phyloP scores from a whole-genome alignment of 169 alveolate genomes.

The Ichthyophthirius multifiliis region DNA sequence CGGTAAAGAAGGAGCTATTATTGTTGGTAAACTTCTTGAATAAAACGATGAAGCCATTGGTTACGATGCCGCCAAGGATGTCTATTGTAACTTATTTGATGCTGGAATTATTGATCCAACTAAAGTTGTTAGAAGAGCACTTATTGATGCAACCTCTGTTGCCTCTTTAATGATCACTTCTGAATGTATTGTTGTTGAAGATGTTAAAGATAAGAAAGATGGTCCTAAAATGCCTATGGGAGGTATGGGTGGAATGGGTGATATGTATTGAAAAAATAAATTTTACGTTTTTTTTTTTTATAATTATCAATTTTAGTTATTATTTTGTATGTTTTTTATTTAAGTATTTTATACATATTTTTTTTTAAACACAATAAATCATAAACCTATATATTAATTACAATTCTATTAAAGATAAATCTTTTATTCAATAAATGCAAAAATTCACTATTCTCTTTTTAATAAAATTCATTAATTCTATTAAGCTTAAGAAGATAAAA shows the following conservation, averaged over 20 bases:
- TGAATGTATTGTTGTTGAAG: conserved; percentile 94
- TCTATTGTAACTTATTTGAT: conserved; percentile 91
- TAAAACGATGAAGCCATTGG: conserved; percentile 86
- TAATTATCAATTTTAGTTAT: too few relatives aligned
- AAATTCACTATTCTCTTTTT: too few relatives aligned
- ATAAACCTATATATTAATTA: too few relatives aligned
- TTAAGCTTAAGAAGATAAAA: too few relatives aligned
- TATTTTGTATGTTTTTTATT: too few relatives aligned
- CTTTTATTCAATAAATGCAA: too few relatives aligned
- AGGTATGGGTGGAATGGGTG: conserved; percentile 79
- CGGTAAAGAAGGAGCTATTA: conserved; percentile 95
- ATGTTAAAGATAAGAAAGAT: conserved; percentile 39
- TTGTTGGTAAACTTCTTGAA: conserved; percentile 93
- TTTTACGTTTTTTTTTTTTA: too few relatives aligned
- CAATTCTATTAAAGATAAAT: too few relatives aligned
- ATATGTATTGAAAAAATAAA: conserved; percentile 41
- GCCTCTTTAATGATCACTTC: conserved; percentile 98
- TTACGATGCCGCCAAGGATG: conserved; percentile 95
- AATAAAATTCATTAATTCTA: too few relatives aligned
- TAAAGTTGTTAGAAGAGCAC: conserved; percentile 97
- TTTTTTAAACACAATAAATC: too few relatives aligned
- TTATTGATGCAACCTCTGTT: conserved; percentile 97
- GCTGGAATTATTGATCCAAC: conserved; percentile 99
- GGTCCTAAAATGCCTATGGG: conserved; percentile 49
- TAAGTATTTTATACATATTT: too few relatives aligned